These are phyloP conservation scores for Ilex paraguariensis DNA, from an alignment of 305 asterid species.

Conservation along the genomic window DNA sequence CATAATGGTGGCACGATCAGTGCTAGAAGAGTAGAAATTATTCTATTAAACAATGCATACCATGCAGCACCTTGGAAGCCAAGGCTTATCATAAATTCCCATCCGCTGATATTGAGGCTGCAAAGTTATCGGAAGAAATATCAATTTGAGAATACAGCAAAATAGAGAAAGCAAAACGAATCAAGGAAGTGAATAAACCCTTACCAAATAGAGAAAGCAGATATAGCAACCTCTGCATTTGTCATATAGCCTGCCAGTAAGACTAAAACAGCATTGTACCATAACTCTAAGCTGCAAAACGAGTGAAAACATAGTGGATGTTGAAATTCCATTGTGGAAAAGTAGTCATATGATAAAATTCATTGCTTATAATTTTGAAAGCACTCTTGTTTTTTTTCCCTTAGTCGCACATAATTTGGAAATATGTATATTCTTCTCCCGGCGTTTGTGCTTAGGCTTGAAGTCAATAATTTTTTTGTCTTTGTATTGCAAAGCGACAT, in stretches of 20 bases:
- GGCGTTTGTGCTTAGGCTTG: no score
- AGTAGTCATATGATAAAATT: background rate
- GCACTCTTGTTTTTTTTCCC: no score
- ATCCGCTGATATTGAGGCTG: slow-evolving; percentile 53
- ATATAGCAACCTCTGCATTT: slow-evolving; percentile 57
- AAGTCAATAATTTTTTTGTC: no score
- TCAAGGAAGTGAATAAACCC: background rate
- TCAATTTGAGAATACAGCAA: background rate
- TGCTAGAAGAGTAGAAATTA: no score
- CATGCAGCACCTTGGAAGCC: slow-evolving; percentile 66
- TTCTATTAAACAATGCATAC: slow-evolving; percentile 17
- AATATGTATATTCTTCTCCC: no score
- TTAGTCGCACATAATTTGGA: no score
- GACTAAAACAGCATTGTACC: slow-evolving; percentile 62
- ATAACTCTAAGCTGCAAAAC: slow-evolving; percentile 51
- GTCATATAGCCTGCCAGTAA: slow-evolving; percentile 66
- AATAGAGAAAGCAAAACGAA: background rate
- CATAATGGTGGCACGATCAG: no score
- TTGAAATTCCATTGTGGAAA: background rate
- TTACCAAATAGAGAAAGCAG: slow-evolving; percentile 82
- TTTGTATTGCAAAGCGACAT: no score
- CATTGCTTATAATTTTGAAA: no score
- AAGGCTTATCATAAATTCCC: slow-evolving; percentile 57
- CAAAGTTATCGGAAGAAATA: background rate
- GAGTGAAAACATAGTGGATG: background rate